Base-by-base conservation (phyloP, 257 asterid genomes). In the Solanum pimpinellifolium region DNA sequence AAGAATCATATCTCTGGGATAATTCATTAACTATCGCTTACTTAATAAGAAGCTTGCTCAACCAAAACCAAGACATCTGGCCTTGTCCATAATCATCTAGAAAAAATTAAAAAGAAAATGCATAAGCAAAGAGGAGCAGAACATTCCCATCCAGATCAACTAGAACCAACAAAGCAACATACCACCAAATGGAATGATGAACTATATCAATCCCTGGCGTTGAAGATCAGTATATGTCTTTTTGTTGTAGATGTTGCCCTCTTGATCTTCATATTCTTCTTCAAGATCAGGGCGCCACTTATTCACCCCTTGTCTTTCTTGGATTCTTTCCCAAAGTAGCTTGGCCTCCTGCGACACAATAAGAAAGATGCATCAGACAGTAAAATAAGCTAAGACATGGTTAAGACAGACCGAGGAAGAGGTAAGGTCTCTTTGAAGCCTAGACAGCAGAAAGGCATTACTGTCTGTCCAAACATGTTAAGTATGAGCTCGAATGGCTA, bases 251-350 rank as follows among this genome's bases (percentile, higher is more conserved):
- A 97, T 96, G 92, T 97, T 97, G 76, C 99, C 99, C 94, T 96
- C 99, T 85, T 92, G 92, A 84, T 97, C 99, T 94, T 97, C 99
- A 86, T 96, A 97, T 88, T 97, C 98, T 90, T 96, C 99, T 92
- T 96, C 99, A 78, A 96, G 98, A 78, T 97, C 99, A 4, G 99
- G 99, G 41, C 99, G 98, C 98, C 98, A 97, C 90, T 96, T 97
- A 90, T 96, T 91, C 84, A 95, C 80, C 25, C 98, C 98, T 90
- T 93, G 98, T 85, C 92, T 91, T 88, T 93, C 97, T 91, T 96
- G 99, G 91, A 94, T 97, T 91, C 85, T 92, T 92, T 94, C 98
- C 99, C 99, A 97, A 42, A 96, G 98, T 74, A 92, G 95, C 90
- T 95, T 94, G 9, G 99, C 99, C 92, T 97, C 99, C 99, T 97